phyloP scores from a whole-genome alignment of 768 basidiomycete species.

The Lentinula boryana region DNA sequence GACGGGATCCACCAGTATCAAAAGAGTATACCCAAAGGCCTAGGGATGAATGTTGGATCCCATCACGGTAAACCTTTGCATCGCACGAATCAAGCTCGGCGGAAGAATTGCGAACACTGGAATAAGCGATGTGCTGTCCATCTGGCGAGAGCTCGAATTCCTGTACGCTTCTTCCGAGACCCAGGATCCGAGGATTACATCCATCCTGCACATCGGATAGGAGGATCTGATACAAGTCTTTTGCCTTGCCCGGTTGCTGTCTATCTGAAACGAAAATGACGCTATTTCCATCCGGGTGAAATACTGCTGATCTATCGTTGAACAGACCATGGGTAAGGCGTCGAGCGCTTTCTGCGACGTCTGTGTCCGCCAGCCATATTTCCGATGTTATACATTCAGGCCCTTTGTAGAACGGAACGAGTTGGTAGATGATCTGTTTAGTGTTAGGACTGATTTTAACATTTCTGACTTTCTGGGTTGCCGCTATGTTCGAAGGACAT shows the following conservation, averaged over 20 bases:
- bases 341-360: constrained; percentile 20
- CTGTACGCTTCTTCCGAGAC: constrained; percentile 17
- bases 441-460: constrained; percentile 27
- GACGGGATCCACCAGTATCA: constrained; percentile 15
- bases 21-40: constrained; percentile 21
- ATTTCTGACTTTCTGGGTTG: constrained; percentile 25
- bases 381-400: constrained; percentile 16
- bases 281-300: constrained; percentile 23
- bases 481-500: constrained; percentile 20
- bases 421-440: constrained; percentile 23
- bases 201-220: background rate
- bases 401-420: constrained; percentile 23
- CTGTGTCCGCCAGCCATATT: constrained; percentile 25
- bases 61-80: constrained; percentile 17
- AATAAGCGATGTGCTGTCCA: constrained; percentile 23
- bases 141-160: constrained; percentile 27
- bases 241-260: constrained; percentile 20
- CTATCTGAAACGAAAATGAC: constrained; percentile 27
- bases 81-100: constrained; percentile 16
- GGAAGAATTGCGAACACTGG: constrained; percentile 14
- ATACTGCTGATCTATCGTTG: constrained; percentile 23
- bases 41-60: constrained; percentile 16
- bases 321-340: constrained; percentile 21
- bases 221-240: constrained; percentile 15
- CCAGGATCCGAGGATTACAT: background rate